Conservation (phyloP, 108 stramenopile species). For the Poteriospumella lacustris region DNA sequence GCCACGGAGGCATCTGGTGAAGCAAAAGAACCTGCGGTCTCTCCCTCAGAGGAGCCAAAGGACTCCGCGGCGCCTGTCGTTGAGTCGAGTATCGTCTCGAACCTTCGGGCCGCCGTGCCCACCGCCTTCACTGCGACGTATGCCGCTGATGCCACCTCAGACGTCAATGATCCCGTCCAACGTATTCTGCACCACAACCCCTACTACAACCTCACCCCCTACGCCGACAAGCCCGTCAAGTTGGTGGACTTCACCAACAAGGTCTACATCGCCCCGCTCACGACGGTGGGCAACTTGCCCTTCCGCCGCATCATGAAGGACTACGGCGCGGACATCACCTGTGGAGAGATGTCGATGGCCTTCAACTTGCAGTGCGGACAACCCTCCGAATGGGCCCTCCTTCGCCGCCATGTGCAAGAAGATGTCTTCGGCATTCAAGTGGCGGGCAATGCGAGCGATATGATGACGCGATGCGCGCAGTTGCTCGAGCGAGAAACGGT, state of each 20-base stretch:
- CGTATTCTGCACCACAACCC: neutral
- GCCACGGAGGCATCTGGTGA: too few species aligned
- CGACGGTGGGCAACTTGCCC: constrained; percentile 95
- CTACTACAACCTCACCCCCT: neutral
- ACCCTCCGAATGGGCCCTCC: constrained; percentile 81
- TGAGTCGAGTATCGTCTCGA: neutral
- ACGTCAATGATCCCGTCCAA: neutral
- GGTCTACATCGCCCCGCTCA: constrained; percentile 95
- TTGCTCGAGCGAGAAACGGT: constrained; percentile 15
- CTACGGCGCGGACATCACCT: constrained; percentile 95
- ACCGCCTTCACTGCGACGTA: neutral
- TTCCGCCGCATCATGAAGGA: constrained; percentile 90
- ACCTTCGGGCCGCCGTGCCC: neutral
- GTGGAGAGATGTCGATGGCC: constrained; percentile 93
- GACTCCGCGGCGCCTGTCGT: neutral
- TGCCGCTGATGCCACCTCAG: neutral
- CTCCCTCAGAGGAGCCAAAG: neutral
- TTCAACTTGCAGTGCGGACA: constrained; percentile 75
- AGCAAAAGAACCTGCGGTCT: too few species aligned
- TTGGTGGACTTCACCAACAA: constrained; percentile 83
- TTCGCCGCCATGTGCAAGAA: constrained; percentile 82
- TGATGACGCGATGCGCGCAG: constrained; percentile 58
- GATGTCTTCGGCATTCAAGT: constrained; percentile 92
- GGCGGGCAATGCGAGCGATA: constrained; percentile 80
- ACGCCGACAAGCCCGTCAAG: constrained; percentile 61